These are phyloP conservation scores for Verbena officinalis DNA, from an alignment of 257 asterid species.

Conservation along the genomic window DNA sequence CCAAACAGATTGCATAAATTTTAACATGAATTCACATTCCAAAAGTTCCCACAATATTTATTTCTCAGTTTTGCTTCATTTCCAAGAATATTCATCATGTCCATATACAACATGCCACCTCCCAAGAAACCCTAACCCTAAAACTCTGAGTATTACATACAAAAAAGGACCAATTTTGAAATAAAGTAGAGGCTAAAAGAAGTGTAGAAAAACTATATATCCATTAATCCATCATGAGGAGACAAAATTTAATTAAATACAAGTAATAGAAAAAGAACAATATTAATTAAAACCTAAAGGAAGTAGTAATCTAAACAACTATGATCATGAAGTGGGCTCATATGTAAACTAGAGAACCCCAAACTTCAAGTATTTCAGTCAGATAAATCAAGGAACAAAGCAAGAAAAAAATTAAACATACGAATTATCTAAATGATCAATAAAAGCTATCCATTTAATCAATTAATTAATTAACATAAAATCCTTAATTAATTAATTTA, in stretches of 20 bases:
- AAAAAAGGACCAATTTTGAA: neutral
- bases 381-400: conserved; percentile 21
- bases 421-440: conserved; percentile 23
- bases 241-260: neutral
- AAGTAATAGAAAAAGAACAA: conserved; percentile 8
- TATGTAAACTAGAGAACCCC: conserved; percentile 36
- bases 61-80: conserved; percentile 24
- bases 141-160: neutral
- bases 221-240: neutral
- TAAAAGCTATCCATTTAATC: conserved; percentile 25
- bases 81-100: conserved; percentile 13
- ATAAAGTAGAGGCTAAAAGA: neutral
- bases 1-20: conserved; percentile 31
- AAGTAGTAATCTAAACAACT: conserved; percentile 1
- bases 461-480: conserved; percentile 18
- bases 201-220: neutral
- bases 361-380: conserved; percentile 17
- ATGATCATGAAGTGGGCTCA: conserved; percentile 38
- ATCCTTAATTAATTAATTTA: conserved; percentile 11
- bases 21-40: conserved; percentile 30
- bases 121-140: conserved; percentile 61
- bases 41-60: conserved; percentile 26
- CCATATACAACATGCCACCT: neutral
- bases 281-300: neutral
- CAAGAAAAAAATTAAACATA: conserved; percentile 22